phyloP scores from a whole-genome alignment of 1,284 basidiomycete species.

The Apiotrichum laibachii region DNA sequence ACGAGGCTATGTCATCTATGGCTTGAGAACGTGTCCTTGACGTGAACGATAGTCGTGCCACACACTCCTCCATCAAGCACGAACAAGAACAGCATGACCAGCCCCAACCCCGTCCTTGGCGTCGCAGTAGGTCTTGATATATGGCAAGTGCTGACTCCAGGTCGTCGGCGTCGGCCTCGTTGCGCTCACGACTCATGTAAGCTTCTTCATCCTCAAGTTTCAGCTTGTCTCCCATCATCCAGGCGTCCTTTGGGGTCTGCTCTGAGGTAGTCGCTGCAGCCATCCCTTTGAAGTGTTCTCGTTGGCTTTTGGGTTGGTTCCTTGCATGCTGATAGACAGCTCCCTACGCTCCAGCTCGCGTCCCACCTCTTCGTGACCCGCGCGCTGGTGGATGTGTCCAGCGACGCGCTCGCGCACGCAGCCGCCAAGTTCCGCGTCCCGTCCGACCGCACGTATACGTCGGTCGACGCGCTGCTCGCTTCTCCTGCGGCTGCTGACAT shows the following conservation, averaged over 20 bases:
- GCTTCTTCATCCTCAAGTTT: not conserved
- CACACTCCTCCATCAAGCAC: not conserved
- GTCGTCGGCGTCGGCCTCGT: constrained; percentile 19
- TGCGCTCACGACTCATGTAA: constrained; percentile 16
- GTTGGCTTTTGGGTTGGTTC: no score
- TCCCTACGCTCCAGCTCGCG: constrained; percentile 23
- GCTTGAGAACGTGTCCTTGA: no score
- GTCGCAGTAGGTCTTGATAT: not conserved
- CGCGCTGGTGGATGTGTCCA: constrained; percentile 47
- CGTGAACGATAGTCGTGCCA: not conserved
- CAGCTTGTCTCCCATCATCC: no score
- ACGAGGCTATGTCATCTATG: no score
- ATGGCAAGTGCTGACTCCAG: not conserved
- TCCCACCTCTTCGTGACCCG: constrained; percentile 21
- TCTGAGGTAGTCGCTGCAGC: not conserved
- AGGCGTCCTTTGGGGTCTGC: no score
- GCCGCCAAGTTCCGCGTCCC: constrained; percentile 39
- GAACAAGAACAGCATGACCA: not conserved
- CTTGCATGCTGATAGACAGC: constrained; percentile 9
- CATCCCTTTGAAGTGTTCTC: no score
- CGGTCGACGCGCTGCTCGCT: constrained; percentile 29
- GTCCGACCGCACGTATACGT: constrained; percentile 3
- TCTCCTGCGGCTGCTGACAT: constrained; percentile 29
- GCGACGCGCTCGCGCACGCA: constrained; percentile 33
- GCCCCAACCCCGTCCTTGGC: not conserved